Evolutionary conservation across 139 green algal species (phyloP).

Genomic region (Deuterostichococcus epilithicus): DNA sequence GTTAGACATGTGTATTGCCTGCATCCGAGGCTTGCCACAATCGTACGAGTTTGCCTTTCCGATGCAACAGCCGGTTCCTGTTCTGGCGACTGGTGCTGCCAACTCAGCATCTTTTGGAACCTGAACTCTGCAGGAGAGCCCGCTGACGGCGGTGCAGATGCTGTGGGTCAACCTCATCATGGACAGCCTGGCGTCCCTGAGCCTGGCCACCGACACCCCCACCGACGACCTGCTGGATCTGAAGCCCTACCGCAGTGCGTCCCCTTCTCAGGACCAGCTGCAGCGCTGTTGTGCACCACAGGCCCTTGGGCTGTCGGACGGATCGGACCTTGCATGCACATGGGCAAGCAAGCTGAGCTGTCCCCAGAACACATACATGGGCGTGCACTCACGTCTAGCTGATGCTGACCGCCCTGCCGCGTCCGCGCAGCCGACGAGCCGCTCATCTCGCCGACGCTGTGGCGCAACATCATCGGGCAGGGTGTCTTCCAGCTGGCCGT

Average conservation of each 20-base stretch:
- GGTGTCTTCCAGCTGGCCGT: conserved; percentile 68
- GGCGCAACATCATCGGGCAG: conserved; percentile 54
- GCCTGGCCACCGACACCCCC: conserved; percentile 78
- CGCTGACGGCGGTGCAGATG: conserved; percentile 72
- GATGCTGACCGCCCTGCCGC: background rate
- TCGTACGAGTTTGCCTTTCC: too few relatives aligned
- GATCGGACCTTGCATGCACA: conserved; percentile 38
- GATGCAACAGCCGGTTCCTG: too few relatives aligned
- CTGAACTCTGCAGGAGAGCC: conserved; percentile 29
- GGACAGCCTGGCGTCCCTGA: conserved; percentile 77
- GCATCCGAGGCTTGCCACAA: too few relatives aligned
- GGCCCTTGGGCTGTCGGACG: too few relatives aligned
- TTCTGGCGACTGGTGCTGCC: too few relatives aligned
- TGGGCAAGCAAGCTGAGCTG: background rate
- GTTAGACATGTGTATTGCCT: too few relatives aligned
- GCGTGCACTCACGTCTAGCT: conserved; percentile 1
- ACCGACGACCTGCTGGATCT: conserved; percentile 57
- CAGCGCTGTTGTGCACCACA: too few relatives aligned
- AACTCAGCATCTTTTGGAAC: too few relatives aligned
- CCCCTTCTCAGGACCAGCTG: background rate
- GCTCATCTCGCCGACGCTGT: background rate
- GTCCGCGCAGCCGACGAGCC: conserved; percentile 16
- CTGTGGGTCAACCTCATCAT: conserved; percentile 94
- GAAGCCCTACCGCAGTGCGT: conserved; percentile 38
- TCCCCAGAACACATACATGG: background rate